These are phyloP conservation scores for Phoenix roebelenii DNA, from an alignment of 176 grass and related monocot genomes.

Conservation along the genomic window DNA sequence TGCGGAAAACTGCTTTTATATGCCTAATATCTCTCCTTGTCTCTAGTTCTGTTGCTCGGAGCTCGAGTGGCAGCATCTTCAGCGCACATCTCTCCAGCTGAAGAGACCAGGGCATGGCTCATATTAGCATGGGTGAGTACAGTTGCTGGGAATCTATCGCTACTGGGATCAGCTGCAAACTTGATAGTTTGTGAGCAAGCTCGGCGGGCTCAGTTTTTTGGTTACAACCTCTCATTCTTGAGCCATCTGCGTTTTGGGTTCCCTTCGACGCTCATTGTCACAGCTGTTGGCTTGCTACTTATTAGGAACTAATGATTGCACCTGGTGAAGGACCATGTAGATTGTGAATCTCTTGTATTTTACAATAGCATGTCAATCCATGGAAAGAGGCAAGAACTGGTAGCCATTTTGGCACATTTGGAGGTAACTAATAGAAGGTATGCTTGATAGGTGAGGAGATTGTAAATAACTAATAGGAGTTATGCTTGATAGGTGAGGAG, in stretches of 20 bases:
- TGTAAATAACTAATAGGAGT: no score
- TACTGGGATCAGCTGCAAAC: constrained; percentile 80
- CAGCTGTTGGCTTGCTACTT: constrained; percentile 52
- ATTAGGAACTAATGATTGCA: constrained; percentile 38
- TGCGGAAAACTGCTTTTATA: no score
- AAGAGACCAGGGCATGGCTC: constrained; percentile 69
- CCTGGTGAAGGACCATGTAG: not conserved
- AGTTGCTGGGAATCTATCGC: constrained; percentile 89
- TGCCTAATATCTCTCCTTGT: not conserved
- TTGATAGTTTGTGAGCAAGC: constrained; percentile 93
- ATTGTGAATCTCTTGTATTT: not conserved
- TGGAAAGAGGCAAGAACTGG: not conserved
- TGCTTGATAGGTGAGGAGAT: no score
- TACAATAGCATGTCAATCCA: not conserved
- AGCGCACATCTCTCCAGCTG: constrained; percentile 34
- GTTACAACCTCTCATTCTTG: constrained; percentile 79
- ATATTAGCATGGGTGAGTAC: constrained; percentile 93
- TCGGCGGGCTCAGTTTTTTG: constrained; percentile 41
- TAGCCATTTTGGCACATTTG: no score
- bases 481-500: no score
- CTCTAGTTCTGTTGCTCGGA: constrained; percentile 58
- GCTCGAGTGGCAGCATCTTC: constrained; percentile 64
- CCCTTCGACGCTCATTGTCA: constrained; percentile 52
- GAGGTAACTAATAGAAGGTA: no score
- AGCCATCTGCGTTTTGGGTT: constrained; percentile 71